These are phyloP conservation scores for Nyssa sinensis DNA, from an alignment of 148 eudicot genomes.

Conservation along the genomic window DNA sequence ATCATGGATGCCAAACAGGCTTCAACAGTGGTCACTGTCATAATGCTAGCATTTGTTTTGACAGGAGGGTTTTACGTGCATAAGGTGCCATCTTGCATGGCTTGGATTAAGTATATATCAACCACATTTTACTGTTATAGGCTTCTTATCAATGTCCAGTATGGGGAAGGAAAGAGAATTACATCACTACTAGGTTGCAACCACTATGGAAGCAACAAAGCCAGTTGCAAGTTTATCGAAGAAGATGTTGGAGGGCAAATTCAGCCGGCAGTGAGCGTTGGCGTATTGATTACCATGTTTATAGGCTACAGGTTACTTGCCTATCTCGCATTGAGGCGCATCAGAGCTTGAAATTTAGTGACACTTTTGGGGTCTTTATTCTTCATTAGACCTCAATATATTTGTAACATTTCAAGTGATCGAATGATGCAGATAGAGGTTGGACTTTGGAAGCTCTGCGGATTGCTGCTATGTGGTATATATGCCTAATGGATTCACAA, in stretches of 20 bases:
- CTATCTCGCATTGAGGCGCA: constrained; percentile 53
- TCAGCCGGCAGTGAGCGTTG: constrained; percentile 44
- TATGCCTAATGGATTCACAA: neutral
- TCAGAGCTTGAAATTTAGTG: constrained; percentile 31
- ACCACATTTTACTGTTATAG: constrained; percentile 62
- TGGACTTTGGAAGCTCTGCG: neutral
- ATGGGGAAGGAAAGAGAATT: constrained; percentile 57
- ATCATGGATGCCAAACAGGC: constrained; percentile 96
- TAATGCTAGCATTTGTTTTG: constrained; percentile 80
- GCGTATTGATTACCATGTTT: constrained; percentile 51
- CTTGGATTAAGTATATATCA: constrained; percentile 76
- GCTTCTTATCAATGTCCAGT: constrained; percentile 76
- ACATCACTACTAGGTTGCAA: constrained; percentile 49
- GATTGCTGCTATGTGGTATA: neutral
- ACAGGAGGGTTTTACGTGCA: constrained; percentile 94
- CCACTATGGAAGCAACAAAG: constrained; percentile 19
- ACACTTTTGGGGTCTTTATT: constrained; percentile 4
- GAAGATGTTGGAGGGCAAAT: constrained; percentile 72
- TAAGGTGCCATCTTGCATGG: constrained; percentile 57
- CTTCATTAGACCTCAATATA: neutral
- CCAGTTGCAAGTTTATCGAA: constrained; percentile 61
- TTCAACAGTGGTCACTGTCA: constrained; percentile 72
- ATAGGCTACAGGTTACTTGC: constrained; percentile 72
- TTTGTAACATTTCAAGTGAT: neutral
- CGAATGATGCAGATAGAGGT: neutral